Conservation (phyloP, 1,284 basidiomycete species). For the Leccinum fuscescens region DNA sequence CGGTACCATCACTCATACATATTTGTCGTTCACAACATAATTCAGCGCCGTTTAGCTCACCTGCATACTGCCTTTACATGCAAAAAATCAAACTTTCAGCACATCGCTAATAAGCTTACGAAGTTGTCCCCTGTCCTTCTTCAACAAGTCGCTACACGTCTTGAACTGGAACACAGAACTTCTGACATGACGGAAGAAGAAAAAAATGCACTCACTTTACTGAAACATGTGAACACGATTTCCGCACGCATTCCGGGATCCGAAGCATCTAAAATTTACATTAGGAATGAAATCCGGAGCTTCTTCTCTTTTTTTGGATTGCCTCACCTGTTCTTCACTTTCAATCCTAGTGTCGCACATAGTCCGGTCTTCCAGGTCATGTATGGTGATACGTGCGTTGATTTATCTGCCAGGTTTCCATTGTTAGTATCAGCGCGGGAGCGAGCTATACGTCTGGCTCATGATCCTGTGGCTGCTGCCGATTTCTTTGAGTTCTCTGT, state of each 20-base stretch:
- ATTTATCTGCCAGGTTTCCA: conserved; percentile 9
- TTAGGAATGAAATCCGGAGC: neutral
- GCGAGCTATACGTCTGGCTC: neutral
- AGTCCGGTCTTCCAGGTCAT: conserved; percentile 19
- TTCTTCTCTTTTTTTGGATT: conserved; percentile 13
- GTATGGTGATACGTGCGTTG: conserved; percentile 5
- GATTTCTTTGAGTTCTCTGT: conserved; percentile 12
- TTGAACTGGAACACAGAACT: conserved; percentile 2
- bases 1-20: conserved; percentile 10
- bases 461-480: conserved; percentile 11
- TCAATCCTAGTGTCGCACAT: conserved; percentile 11
- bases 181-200: neutral
- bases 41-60: conserved; percentile 3
- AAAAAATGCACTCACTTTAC: neutral
- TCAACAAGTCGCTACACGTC: neutral
- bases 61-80: conserved; percentile 6
- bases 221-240: conserved; percentile 10
- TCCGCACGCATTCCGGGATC: conserved; percentile 9
- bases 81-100: neutral
- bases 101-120: neutral
- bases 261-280: conserved; percentile 10
- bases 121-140: too few species aligned
- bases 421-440: neutral
- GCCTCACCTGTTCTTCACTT: conserved; percentile 14
- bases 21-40: conserved; percentile 9